Evolutionary conservation across 345 rosid genomes (phyloP).

Genomic region (Kandelia obovata): DNA sequence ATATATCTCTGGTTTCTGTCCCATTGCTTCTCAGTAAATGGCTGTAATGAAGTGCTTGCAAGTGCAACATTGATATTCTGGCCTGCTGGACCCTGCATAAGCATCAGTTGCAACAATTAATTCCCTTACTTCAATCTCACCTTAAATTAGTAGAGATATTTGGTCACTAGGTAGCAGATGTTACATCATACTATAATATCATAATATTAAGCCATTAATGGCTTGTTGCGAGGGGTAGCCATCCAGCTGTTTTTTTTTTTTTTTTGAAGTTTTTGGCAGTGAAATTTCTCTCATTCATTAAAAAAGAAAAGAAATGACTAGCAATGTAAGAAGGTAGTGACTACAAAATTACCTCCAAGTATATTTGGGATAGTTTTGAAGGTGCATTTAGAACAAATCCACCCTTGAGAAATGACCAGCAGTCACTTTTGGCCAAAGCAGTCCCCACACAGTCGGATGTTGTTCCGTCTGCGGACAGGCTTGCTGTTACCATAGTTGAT

Average conservation of each 20-base stretch:
- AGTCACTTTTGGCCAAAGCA: slow-evolving; percentile 55
- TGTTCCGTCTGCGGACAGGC: slow-evolving; percentile 45
- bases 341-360: slow-evolving; percentile 44
- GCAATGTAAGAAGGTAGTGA: background rate
- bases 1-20: slow-evolving; percentile 51
- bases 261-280: too few species aligned
- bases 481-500: slow-evolving; percentile 55
- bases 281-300: too few species aligned
- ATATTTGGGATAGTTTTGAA: slow-evolving; percentile 40
- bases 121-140: too few species aligned
- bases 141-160: too few species aligned
- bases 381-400: slow-evolving; percentile 63
- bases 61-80: slow-evolving; percentile 33
- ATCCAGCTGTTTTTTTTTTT: too few species aligned
- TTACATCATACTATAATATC: too few species aligned
- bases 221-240: too few species aligned
- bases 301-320: background rate
- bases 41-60: slow-evolving; percentile 58
- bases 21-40: slow-evolving; percentile 73
- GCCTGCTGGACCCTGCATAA: slow-evolving; percentile 38
- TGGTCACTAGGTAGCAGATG: too few species aligned
- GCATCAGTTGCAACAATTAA: background rate
- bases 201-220: too few species aligned
- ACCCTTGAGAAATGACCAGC: slow-evolving; percentile 98
- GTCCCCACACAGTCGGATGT: slow-evolving; percentile 56